These are phyloP conservation scores for Aspergillus wentii DNA, from an alignment of 495 filamentous ascomycete genomes.

Conservation along the genomic window DNA sequence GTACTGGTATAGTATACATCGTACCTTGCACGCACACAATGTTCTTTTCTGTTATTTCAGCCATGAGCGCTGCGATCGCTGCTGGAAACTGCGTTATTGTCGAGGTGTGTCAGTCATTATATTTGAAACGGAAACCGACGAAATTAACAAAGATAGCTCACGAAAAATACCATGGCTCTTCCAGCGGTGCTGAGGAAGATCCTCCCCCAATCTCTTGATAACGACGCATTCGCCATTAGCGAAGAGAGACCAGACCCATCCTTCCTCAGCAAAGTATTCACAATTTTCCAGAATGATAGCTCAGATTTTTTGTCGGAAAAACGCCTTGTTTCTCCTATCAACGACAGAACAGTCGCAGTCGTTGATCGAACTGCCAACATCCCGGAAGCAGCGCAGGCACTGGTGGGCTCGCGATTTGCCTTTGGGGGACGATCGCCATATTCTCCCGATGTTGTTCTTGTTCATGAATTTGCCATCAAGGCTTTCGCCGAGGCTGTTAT, in stretches of 20 bases:
- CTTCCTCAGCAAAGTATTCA: constrained; percentile 12
- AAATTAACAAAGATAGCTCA: constrained; percentile 18
- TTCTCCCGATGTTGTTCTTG: constrained; percentile 49
- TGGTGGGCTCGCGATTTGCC: constrained; percentile 44
- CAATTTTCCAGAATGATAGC: constrained; percentile 15
- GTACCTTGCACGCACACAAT: constrained; percentile 40
- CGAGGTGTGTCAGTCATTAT: constrained; percentile 31
- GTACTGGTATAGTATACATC: constrained; percentile 48
- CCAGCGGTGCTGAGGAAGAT: constrained; percentile 33
- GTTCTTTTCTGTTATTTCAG: constrained; percentile 43
- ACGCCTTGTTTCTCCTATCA: constrained; percentile 25
- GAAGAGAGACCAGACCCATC: constrained; percentile 15
- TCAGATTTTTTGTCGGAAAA: constrained; percentile 3
- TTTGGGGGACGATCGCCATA: constrained; percentile 48
- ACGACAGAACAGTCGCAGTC: constrained; percentile 36
- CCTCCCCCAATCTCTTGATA: constrained; percentile 34
- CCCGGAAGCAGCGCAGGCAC: constrained; percentile 33
- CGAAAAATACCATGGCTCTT: constrained; percentile 27
- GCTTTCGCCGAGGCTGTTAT: constrained; percentile 42
- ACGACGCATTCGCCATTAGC: constrained; percentile 37
- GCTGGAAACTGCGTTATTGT: constrained; percentile 50
- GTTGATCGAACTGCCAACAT: constrained; percentile 50
- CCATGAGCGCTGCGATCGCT: constrained; percentile 43
- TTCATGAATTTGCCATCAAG: constrained; percentile 52
- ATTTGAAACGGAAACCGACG: background rate